Base-by-base conservation (phyloP, 73 alveolate genomes). In the Paramecium biaurelia region DNA sequence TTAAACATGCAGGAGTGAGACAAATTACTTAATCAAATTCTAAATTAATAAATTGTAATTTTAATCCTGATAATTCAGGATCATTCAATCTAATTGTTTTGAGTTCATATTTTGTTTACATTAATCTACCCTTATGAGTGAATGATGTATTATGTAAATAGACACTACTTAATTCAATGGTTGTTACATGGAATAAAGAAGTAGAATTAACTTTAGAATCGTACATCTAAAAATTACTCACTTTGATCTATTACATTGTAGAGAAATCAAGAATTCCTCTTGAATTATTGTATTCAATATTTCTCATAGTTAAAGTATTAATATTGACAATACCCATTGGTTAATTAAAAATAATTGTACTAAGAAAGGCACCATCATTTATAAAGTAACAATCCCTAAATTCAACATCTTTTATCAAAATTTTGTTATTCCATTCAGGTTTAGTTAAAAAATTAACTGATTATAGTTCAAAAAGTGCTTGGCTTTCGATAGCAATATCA, bases 61-160 rank as follows among this genome's bases (percentile, higher is more conserved):
- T 79, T 24, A 79, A 79, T 23, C 90, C 90, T n/a, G 90, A 79
- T 7, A 37, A 41, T 14, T 79, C 53, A n/a, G n/a, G 18, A 43
- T 72, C 86, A 34, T 20, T 20, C 5, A 37, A 12, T 18, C 35
- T 72, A 15, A 72, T 72, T 0, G 58, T 72, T 8, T 23, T 20
- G 1, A 38, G 2, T 72, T 32, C 18, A 72, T 28, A 72, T 72
- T 72, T 4, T 4, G 86, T 72, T 72, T 72, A 32, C 2, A 72
- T 37, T 30, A 72, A 37, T 15, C 45, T 72, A 32, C 86, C 86
- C 7, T 15, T 12, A 72, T 35, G 14, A 15, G 59, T 72, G 26
- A 72, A 72, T 34, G 4, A 15, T 6, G 63, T 35, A 34, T 35
- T 35, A 3, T 20, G 5, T 15, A 72, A 10, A 15, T 35, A 72